These are phyloP conservation scores for Pseudopithomyces chartarum DNA, from an alignment of 2,329 filamentous ascomycete genomes.

Conservation along the genomic window DNA sequence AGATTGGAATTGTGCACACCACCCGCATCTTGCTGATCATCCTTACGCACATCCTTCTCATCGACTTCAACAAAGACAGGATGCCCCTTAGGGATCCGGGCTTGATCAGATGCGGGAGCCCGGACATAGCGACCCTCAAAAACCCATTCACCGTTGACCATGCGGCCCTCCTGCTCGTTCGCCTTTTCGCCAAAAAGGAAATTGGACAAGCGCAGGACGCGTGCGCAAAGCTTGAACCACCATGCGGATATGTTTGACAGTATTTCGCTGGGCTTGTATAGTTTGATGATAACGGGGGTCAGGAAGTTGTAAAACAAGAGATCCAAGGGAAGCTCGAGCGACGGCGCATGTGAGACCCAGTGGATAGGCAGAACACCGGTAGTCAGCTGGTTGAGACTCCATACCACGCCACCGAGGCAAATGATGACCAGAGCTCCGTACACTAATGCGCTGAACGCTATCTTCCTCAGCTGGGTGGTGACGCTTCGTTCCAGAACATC, in stretches of 20 bases:
- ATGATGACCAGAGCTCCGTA: constrained; percentile 92
- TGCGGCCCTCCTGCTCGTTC: constrained; percentile 78
- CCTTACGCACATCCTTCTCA: constrained; percentile 67
- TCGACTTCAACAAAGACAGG: constrained; percentile 80
- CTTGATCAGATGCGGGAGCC: constrained; percentile 92
- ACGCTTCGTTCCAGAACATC: constrained; percentile 95
- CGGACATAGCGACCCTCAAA: constrained; percentile 83
- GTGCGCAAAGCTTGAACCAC: constrained; percentile 92
- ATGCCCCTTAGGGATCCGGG: constrained; percentile 85
- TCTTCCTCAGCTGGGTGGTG: constrained; percentile 91
- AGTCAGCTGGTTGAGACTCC: constrained; percentile 75
- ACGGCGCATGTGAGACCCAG: constrained; percentile 90
- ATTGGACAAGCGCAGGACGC: constrained; percentile 79
- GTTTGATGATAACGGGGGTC: constrained; percentile 83
- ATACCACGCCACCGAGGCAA: constrained; percentile 93
- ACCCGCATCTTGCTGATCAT: constrained; percentile 56
- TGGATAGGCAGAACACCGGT: constrained; percentile 82
- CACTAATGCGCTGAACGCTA: constrained; percentile 91
- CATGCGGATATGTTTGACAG: constrained; percentile 87
- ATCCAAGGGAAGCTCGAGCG: constrained; percentile 92
- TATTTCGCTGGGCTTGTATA: constrained; percentile 83
- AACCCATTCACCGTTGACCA: constrained; percentile 60
- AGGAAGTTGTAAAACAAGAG: constrained; percentile 96
- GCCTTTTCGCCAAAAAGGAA: constrained; percentile 89
- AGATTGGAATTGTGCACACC: constrained; percentile 51